Conservation (phyloP, 305 asterid species). For the Solanum hybrid region DNA sequence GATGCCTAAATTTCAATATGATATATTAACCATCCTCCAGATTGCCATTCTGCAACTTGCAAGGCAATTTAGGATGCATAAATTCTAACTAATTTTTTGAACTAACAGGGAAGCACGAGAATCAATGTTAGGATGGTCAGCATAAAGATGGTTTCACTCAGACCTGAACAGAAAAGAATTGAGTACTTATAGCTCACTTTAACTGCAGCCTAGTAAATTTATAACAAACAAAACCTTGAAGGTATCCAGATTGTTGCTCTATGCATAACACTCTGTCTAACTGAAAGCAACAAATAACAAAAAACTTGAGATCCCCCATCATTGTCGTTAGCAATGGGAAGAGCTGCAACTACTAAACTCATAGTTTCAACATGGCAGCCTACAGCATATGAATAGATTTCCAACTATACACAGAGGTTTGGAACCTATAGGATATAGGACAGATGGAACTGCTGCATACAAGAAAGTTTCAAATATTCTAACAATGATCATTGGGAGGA, state of each 20-base stretch:
- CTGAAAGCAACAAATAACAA: background rate
- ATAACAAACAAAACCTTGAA: background rate
- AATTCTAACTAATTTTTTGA: background rate
- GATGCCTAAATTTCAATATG: background rate
- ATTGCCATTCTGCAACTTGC: no score
- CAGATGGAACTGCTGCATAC: background rate
- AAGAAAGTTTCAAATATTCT: background rate
- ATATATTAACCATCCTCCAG: background rate
- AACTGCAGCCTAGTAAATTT: background rate
- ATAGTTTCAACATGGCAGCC: background rate
- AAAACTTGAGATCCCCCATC: background rate
- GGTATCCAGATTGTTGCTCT: background rate
- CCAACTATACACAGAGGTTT: background rate
- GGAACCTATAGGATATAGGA: background rate
- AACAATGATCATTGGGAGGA: background rate
- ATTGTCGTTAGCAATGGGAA: background rate
- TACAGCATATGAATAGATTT: background rate
- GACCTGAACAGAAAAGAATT: background rate
- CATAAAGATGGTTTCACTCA: background rate
- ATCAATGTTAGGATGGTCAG: background rate
- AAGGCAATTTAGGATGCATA: background rate
- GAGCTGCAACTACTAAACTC: background rate
- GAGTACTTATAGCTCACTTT: background rate
- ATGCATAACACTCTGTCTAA: background rate
- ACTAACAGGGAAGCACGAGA: background rate